Conservation (phyloP, 176 grass and related monocot genomes). For the Poa annua region DNA sequence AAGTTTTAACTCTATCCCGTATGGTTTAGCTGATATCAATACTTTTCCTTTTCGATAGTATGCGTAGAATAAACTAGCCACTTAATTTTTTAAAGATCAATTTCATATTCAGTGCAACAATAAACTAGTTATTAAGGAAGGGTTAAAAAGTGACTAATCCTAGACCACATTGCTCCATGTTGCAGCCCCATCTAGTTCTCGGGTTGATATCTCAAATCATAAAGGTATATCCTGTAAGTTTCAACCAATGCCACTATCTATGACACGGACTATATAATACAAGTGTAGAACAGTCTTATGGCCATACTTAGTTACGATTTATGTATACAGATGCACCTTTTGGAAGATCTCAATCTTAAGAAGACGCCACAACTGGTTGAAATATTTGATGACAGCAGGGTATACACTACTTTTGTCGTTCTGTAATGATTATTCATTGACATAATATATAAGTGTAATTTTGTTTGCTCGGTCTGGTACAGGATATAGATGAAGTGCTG, state of each 20-base stretch:
- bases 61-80: not conserved
- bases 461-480: constrained; percentile 32
- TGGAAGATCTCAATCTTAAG: constrained; percentile 89
- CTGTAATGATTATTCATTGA: not conserved
- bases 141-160: constrained; percentile 8
- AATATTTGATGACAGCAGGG: constrained; percentile 81
- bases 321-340: constrained; percentile 67
- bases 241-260: not conserved
- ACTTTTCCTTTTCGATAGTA: not conserved
- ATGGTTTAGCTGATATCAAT: not conserved
- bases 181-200: constrained; percentile 86
- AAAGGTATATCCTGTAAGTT: constrained; percentile 57
- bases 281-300: not conserved
- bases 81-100: not conserved
- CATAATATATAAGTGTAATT: constrained; percentile 20
- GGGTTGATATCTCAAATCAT: constrained; percentile 96
- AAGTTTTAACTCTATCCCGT: not conserved
- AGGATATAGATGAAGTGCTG: constrained; percentile 90
- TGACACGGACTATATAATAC: not conserved
- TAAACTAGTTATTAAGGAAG: not conserved
- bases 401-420: not conserved
- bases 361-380: constrained; percentile 91
- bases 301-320: not conserved
- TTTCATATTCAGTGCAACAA: constrained; percentile 8
- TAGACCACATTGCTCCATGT: constrained; percentile 20